These are phyloP conservation scores for Saturnispora sekii DNA, from an alignment of 805 yeast genomes.

Conservation along the genomic window DNA sequence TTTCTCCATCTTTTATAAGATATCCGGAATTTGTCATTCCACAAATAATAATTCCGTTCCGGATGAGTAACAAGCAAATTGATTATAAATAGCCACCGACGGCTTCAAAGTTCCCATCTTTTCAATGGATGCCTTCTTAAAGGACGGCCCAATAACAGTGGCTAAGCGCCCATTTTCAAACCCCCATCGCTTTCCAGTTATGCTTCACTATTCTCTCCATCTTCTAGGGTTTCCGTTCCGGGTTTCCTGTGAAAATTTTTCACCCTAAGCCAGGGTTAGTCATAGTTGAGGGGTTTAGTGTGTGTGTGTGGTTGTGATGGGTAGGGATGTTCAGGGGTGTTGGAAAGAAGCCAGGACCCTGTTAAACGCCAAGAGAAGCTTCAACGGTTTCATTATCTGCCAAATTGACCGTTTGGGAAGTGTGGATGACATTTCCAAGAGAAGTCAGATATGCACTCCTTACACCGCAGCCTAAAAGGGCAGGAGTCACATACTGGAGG, in stretches of 20 bases:
- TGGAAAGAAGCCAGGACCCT: not conserved
- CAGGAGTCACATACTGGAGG: not conserved
- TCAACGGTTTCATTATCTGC: slow-evolving; percentile 1
- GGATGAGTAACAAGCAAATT: too few species aligned
- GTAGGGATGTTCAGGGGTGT: not conserved
- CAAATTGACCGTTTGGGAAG: slow-evolving; percentile 1
- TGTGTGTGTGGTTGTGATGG: not conserved
- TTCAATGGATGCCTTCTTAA: too few species aligned
- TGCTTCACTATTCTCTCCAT: too few species aligned
- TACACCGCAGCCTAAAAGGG: not conserved
- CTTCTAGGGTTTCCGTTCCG: not conserved
- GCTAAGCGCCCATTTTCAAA: too few species aligned
- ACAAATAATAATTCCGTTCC: too few species aligned
- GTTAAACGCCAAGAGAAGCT: not conserved
- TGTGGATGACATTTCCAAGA: not conserved
- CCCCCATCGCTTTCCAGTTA: too few species aligned
- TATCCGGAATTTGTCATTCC: too few species aligned
- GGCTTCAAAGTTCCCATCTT: too few species aligned
- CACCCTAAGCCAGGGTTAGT: slow-evolving; percentile 2
- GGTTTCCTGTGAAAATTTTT: not conserved
- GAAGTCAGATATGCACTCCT: not conserved
- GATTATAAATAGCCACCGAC: too few species aligned
- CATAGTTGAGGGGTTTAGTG: not conserved
- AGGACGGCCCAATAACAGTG: too few species aligned
- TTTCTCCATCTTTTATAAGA: not conserved